Conservation (phyloP, 2,329 filamentous ascomycete genomes). For the Penicillium sp. region DNA sequence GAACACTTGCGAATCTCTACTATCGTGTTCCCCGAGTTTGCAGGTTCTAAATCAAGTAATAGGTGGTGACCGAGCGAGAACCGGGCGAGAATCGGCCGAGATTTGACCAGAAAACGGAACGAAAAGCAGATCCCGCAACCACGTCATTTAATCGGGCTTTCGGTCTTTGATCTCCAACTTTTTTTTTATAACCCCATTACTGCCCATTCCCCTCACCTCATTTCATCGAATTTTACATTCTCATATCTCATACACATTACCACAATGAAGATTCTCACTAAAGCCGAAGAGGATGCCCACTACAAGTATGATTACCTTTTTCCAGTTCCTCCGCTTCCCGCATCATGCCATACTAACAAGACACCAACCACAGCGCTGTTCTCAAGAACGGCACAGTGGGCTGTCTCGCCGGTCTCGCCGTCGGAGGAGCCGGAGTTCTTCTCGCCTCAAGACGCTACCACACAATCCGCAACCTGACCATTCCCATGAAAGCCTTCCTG, state of each 20-base stretch:
- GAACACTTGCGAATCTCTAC: not conserved
- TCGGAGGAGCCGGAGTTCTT: constrained; percentile 68
- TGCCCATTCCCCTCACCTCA: not conserved
- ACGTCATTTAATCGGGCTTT: constrained; percentile 26
- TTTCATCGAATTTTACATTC: not conserved
- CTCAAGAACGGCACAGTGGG: constrained; percentile 77
- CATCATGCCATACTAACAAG: constrained; percentile 17
- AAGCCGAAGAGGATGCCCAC: constrained; percentile 87
- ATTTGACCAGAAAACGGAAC: constrained; percentile 7
- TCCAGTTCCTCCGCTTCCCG: not conserved
- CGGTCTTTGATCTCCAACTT: constrained; percentile 22
- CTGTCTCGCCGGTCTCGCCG: constrained; percentile 64
- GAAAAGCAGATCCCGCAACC: constrained; percentile 26
- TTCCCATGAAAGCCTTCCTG: constrained; percentile 90
- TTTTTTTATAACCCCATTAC: constrained; percentile 9
- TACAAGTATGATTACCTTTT: constrained; percentile 59
- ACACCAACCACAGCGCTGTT: constrained; percentile 55
- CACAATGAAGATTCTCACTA: constrained; percentile 90
- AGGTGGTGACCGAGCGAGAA: not conserved
- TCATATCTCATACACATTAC: constrained; percentile 3
- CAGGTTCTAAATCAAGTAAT: not conserved
- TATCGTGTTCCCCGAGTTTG: not conserved
- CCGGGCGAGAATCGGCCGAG: constrained; percentile 9
- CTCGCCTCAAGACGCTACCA: constrained; percentile 69
- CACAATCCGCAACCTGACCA: constrained; percentile 75